A percentile compares a stretch with the other conserved stretches of the same genome.
phyloP scores from a whole-genome alignment of 2,329 filamentous ascomycete genomes.

The Botryotinia convoluta region DNA sequence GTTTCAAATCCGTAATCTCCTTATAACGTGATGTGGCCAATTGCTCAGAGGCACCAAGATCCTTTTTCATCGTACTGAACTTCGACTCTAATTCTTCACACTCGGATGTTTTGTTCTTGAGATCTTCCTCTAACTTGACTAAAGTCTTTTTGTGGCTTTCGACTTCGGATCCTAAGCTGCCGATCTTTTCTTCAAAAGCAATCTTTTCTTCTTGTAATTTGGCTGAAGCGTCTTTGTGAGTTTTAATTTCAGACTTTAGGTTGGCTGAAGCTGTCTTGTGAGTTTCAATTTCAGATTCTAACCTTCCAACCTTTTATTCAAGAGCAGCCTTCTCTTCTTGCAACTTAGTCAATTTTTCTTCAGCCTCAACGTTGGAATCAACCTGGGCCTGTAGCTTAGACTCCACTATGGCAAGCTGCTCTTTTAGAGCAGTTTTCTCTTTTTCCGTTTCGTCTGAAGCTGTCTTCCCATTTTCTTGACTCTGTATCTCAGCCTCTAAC shows the following conservation, averaged over 20 bases:
- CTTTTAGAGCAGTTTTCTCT: neutral
- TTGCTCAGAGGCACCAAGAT: constrained; percentile 81
- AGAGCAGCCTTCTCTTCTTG: constrained; percentile 66
- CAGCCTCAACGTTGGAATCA: constrained; percentile 39
- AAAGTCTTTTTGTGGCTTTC: constrained; percentile 38
- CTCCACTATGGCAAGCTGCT: neutral
- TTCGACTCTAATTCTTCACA: constrained; percentile 69
- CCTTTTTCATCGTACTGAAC: constrained; percentile 69
- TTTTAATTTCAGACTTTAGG: constrained; percentile 67
- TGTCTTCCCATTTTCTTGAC: constrained; percentile 51
- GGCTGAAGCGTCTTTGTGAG: constrained; percentile 27
- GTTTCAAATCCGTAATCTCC: constrained; percentile 76
- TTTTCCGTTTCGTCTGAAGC: neutral
- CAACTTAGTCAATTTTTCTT: constrained; percentile 60
- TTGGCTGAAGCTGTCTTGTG: constrained; percentile 40
- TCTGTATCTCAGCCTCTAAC: constrained; percentile 73
- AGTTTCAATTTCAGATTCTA: constrained; percentile 67
- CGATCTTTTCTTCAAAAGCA: constrained; percentile 61
- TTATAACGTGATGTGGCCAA: constrained; percentile 85
- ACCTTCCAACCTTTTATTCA: constrained; percentile 59
- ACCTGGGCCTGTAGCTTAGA: neutral
- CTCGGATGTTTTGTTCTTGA: constrained; percentile 47
- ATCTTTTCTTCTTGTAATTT: constrained; percentile 66
- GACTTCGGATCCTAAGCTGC: constrained; percentile 70
- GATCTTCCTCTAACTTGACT: constrained; percentile 33